Percentiles rank a stretch among this genome's conserved stretches.
Evolutionary conservation across 257 asterid species (phyloP).

Genomic region (Gentiana macrophylla): DNA sequence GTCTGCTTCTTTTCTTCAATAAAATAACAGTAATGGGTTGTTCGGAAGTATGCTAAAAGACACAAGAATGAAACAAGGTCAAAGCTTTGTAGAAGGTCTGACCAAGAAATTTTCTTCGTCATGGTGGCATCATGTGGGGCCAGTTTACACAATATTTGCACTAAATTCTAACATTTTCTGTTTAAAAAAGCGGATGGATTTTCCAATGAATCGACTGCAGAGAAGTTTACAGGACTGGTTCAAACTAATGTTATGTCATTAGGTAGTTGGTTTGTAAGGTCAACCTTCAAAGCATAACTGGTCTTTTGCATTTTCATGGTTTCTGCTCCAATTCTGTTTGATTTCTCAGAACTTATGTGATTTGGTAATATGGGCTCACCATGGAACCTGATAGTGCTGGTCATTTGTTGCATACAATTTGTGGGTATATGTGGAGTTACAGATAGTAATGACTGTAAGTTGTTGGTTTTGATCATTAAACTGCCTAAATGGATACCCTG

Average conservation of each 20-base stretch:
- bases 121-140: not conserved
- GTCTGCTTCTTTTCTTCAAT: too few species aligned
- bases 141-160: not conserved
- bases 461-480: too few species aligned
- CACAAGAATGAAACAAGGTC: conserved; percentile 1
- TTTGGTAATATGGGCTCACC: conserved; percentile 30
- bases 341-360: conserved; percentile 1
- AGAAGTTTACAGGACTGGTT: not conserved
- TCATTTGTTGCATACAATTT: conserved; percentile 30
- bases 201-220: not conserved
- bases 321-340: conserved; percentile 5
- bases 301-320: not conserved
- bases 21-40: too few species aligned
- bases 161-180: too few species aligned
- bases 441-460: conserved; percentile 46
- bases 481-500: too few species aligned
- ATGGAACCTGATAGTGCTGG: conserved; percentile 16
- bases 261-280: not conserved
- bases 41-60: not conserved
- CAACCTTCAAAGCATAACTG: not conserved
- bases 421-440: conserved; percentile 28
- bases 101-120: not conserved
- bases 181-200: too few species aligned
- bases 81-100: conserved; percentile 1
- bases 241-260: conserved; percentile 2